Base-by-base conservation (phyloP, 306 rosid species). In the Cucumis cinereus region DNA sequence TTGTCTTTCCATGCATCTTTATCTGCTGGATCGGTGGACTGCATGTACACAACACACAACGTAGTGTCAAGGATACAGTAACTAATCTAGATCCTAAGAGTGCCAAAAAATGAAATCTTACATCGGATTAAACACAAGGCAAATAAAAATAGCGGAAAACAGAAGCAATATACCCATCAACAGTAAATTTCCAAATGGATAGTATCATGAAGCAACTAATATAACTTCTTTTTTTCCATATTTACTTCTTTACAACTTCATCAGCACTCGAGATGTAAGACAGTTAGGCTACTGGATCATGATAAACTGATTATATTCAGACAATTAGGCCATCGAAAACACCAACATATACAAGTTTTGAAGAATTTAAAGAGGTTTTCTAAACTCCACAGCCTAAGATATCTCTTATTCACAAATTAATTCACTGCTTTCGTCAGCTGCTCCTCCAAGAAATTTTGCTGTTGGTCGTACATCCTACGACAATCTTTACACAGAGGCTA, bases 1-100 rank as follows among this genome's bases (percentile, higher is more conserved):
- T 83, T 95, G 75, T 95, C 97, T 87, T 92, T 92, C 99, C 99
- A 95, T 63, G 74, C 88, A 86, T 91, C 94, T 81, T 82, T 84
- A 74, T 89, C 99, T 0, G 79, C 87, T 38, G 96, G 93, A 82
- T 95, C 98, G 79, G 77, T 87, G 81, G 99, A 90, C 99, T 95
- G 85, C 60, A 82, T 77, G 81, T 52, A 70, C 43, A 57, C 79
- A 74, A 79, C 59, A 75, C 45, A 64, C 63, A 20, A 59, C 24
- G 43, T 23, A 64, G 15, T 19, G 17, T 35, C 64, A 81, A 54
- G 70, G 19, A 77, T 74, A 49, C 68, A 17, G 56, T 58, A 68
- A 10, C 54, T 45, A 45, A 66, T 38, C 52, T 17, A 40, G 19
- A 47, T 38, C 26, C 49, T 36, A 36, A 10, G 16, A 4, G 19